phyloP scores from a whole-genome alignment of 805 yeast species.

The Cyberlindnera saturnus region DNA sequence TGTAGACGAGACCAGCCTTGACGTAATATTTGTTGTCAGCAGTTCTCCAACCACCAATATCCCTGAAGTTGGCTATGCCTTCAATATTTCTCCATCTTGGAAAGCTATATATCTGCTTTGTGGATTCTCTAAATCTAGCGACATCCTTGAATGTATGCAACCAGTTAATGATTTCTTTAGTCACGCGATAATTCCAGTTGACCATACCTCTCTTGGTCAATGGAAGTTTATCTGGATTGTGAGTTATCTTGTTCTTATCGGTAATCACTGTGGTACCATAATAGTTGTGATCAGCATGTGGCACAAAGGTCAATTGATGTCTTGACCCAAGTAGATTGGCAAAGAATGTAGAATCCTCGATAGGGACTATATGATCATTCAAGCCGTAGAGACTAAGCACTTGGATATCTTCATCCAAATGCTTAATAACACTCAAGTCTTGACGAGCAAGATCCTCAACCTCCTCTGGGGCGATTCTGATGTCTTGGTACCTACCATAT shows the following conservation, averaged over 20 bases:
- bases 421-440: slow-evolving; percentile 36
- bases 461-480: slow-evolving; percentile 45
- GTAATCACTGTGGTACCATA: slow-evolving; percentile 43
- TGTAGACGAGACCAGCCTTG: slow-evolving; percentile 46
- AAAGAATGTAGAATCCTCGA: slow-evolving; percentile 52
- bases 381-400: slow-evolving; percentile 70
- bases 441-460: slow-evolving; percentile 42
- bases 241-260: slow-evolving; percentile 24
- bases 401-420: slow-evolving; percentile 39
- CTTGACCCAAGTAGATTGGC: slow-evolving; percentile 52
- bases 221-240: slow-evolving; percentile 37
- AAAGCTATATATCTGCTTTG: slow-evolving; percentile 31
- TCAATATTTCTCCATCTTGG: slow-evolving; percentile 59
- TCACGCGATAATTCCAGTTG: slow-evolving; percentile 55
- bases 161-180: slow-evolving; percentile 42
- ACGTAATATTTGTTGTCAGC: slow-evolving; percentile 34
- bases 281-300: slow-evolving; percentile 77
- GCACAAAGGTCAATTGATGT: slow-evolving; percentile 51
- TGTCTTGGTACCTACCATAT: slow-evolving; percentile 39
- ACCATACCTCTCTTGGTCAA: slow-evolving; percentile 38
- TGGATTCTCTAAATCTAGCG: slow-evolving; percentile 40
- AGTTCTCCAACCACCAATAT: slow-evolving; percentile 68
- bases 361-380: slow-evolving; percentile 59
- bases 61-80: slow-evolving; percentile 71
- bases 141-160: slow-evolving; percentile 42